Evolutionary conservation across 345 rosid genomes (phyloP).

Genomic region (Geranium brycei): DNA sequence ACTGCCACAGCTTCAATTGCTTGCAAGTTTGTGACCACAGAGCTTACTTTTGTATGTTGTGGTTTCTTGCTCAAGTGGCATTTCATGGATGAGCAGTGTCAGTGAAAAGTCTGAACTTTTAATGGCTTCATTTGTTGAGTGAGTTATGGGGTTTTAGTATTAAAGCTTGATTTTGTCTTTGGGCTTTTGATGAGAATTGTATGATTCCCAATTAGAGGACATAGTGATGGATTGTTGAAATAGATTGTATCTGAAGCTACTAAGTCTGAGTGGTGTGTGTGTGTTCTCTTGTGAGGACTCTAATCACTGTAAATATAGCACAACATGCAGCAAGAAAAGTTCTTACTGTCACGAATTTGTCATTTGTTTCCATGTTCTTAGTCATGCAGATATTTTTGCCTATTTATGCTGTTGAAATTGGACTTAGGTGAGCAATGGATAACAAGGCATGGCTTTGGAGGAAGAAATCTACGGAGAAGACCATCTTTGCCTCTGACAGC

Average conservation of each 20-base stretch:
- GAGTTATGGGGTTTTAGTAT: background rate
- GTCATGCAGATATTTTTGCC: background rate
- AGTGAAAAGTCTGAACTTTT: background rate
- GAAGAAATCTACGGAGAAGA: conserved; percentile 63
- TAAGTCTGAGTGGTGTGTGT: no score
- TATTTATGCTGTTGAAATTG: background rate
- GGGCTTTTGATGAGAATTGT: background rate
- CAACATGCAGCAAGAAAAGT: background rate
- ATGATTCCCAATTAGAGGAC: background rate
- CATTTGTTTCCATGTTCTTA: background rate
- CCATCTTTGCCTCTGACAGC: conserved; percentile 23
- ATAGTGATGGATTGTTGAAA: background rate
- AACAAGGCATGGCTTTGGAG: conserved; percentile 75
- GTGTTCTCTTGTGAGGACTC: no score
- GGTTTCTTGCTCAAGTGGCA: background rate
- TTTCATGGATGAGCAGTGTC: no score
- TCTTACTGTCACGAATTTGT: background rate
- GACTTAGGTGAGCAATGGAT: conserved; percentile 38
- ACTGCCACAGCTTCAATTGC: no score
- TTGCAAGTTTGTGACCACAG: background rate
- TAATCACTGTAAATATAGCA: background rate
- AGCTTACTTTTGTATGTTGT: background rate
- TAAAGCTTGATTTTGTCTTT: no score
- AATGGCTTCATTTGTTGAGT: background rate
- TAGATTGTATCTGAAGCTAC: background rate